A percentile compares a stretch with the other conserved stretches of the same genome.
These are phyloP conservation scores for Blastobotrys malaysiensis DNA, from an alignment of 1,139 yeast species.

Conservation along the genomic window DNA sequence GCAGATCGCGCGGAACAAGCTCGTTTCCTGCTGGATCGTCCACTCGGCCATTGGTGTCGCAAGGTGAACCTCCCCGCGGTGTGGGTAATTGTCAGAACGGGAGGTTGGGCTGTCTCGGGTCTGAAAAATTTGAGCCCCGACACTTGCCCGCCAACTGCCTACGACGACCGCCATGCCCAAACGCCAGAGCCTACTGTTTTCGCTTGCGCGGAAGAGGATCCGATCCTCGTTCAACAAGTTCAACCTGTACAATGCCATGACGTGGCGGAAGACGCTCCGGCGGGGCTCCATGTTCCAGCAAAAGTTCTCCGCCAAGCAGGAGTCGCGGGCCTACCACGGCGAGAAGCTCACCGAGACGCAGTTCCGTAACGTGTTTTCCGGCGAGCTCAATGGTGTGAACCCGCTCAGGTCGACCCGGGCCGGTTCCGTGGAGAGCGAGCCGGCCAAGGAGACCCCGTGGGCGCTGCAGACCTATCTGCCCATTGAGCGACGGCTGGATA, in stretches of 20 bases:
- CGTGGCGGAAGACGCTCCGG: constrained; percentile 44
- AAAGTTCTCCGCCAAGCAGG: constrained; percentile 87
- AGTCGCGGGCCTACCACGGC: constrained; percentile 93
- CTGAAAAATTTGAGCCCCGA: constrained; percentile 2
- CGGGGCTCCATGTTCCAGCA: constrained; percentile 75
- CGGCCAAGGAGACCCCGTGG: constrained; percentile 50
- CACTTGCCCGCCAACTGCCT: not conserved
- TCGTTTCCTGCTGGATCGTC: constrained; percentile 62
- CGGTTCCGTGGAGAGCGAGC: constrained; percentile 25
- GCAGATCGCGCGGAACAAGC: constrained; percentile 59
- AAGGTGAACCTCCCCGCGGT: not conserved
- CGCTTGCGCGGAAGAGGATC: constrained; percentile 43
- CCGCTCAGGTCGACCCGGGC: constrained; percentile 38
- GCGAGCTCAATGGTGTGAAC: constrained; percentile 77
- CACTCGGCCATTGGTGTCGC: constrained; percentile 29
- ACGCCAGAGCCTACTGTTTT: constrained; percentile 23
- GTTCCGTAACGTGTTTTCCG: constrained; percentile 67
- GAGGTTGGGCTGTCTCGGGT: not conserved
- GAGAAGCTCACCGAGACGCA: constrained; percentile 84
- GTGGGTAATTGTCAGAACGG: constrained; percentile 1
- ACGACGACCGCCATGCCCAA: constrained; percentile 18
- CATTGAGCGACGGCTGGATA: constrained; percentile 81
- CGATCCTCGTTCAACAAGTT: constrained; percentile 91
- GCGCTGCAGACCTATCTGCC: constrained; percentile 84
- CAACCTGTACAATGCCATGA: constrained; percentile 75